These are phyloP conservation scores for Usnea hakonensis DNA, from an alignment of 495 filamentous ascomycete species.

Conservation along the genomic window DNA sequence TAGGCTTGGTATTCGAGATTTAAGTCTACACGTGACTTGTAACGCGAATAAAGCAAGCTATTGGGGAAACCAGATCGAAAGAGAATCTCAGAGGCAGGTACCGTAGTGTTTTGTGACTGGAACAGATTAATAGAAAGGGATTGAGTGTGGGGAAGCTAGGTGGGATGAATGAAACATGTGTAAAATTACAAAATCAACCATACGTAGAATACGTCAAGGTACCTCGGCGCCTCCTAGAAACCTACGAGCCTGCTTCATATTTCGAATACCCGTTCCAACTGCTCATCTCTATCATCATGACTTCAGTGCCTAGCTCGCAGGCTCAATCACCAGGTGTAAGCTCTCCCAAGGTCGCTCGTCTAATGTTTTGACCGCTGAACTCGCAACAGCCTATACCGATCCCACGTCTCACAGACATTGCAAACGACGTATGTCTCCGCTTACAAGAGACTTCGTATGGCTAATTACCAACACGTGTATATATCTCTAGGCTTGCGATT, in stretches of 20 bases:
- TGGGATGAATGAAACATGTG: no score
- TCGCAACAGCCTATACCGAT: slow-evolving; percentile 59
- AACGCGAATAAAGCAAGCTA: background rate
- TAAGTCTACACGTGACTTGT: background rate
- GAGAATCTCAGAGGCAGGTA: background rate
- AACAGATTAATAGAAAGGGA: no score
- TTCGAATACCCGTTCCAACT: background rate
- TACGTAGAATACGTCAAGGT: no score
- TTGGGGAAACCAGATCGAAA: background rate
- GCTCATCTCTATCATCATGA: background rate
- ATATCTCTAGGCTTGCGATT: slow-evolving; percentile 61
- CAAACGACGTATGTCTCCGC: slow-evolving; percentile 58
- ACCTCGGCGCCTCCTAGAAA: no score
- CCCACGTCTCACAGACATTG: slow-evolving; percentile 73
- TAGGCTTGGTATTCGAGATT: background rate
- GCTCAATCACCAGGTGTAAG: background rate
- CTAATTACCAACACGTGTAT: background rate
- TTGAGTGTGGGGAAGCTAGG: no score
- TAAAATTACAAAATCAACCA: no score
- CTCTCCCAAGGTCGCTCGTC: background rate
- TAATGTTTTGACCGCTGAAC: background rate
- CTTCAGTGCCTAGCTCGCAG: background rate
- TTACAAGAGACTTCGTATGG: background rate
- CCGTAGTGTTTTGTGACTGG: no score
- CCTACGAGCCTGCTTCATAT: no score